Base-by-base conservation (phyloP, 768 basidiomycete genomes). In the Boletus fagicola region DNA sequence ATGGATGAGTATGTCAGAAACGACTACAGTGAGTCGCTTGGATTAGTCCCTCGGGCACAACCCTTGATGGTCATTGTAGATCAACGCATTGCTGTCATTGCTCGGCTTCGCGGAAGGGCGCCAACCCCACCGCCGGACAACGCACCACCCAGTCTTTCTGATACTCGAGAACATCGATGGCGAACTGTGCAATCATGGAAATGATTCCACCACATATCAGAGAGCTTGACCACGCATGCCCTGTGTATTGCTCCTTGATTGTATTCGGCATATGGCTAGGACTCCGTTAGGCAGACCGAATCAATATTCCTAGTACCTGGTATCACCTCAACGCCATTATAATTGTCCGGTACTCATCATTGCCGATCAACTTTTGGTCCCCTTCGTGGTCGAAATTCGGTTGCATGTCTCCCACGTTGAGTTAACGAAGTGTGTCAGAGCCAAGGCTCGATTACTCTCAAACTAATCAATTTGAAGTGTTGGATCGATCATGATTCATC, bases 1-100 rank as follows among this genome's bases (percentile, higher is more conserved):
- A 75, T 78, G 53, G 86, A 90, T 57, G 83, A 88, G 55, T 75
- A 87, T 61, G 75, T 80, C 46, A 78, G 81, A 43, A 67, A 78
- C 49, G 88, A 92, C 62, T 90, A 90, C 65, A 76, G 89, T 87
- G 65, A 65, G 87, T 68, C 26, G 11, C 38, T 46, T 56, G 53
- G 28, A 49, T 30, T 10, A 2, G 36, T 20, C 10, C 20, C 33
- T 46, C 6, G 15, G 36, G 24, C 26, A 31, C 48, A 47, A 51
- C 30, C 35, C 2, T 51, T 28, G 43, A 65, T 20, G 42, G 10
- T 48, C 20, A 49, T 56, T 36, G 20, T 61, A 85, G 83, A 73
- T 46, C 80, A 77, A 53, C 84, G 83, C 13, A 69, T 84, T 28
- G 73, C 74, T 30, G 79, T 85, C 51, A 75, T 87, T 53, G 70